Percentiles rank a stretch among this genome's conserved stretches.
Evolutionary conservation across 2,329 filamentous ascomycete genomes (phyloP).

Genomic region (Trichoderma polysporum): DNA sequence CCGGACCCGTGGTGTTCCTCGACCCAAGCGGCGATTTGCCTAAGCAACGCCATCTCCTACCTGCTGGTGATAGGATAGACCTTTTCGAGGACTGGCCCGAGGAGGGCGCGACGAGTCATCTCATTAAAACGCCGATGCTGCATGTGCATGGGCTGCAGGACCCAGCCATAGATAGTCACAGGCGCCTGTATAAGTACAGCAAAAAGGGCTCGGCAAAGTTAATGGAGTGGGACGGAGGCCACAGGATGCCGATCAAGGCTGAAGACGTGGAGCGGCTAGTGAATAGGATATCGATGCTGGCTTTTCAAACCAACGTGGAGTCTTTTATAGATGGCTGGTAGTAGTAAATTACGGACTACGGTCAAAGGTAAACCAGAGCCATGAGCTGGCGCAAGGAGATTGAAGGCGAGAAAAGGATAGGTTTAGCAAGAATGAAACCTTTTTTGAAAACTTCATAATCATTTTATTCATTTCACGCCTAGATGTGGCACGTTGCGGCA

Average conservation of each 20-base stretch:
- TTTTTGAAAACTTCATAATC: neutral
- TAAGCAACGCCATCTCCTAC: constrained; percentile 49
- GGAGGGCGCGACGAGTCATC: constrained; percentile 39
- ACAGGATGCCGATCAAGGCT: constrained; percentile 68
- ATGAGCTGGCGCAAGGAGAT: neutral
- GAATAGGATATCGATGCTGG: constrained; percentile 30
- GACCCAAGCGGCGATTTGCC: constrained; percentile 41
- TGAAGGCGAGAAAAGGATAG: neutral
- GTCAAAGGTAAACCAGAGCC: neutral
- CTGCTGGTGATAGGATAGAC: constrained; percentile 27
- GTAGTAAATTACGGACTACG: neutral
- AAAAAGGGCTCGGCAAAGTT: constrained; percentile 52
- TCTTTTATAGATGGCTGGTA: neutral
- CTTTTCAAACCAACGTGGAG: constrained; percentile 20
- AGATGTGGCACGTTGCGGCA: neutral
- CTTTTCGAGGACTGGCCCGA: constrained; percentile 43
- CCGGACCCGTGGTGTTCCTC: constrained; percentile 34
- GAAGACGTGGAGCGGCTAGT: constrained; percentile 56
- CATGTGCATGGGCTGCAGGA: constrained; percentile 55
- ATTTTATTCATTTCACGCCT: neutral
- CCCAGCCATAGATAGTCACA: constrained; percentile 54
- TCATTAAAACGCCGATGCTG: constrained; percentile 35
- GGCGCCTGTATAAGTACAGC: constrained; percentile 59
- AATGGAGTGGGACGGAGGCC: constrained; percentile 72
- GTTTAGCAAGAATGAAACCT: neutral